Evolutionary conservation across 2,329 filamentous ascomycete genomes (phyloP), one percentile per base, ranked within the genome.

Genomic region (Xylariaceae sp.): DNA sequence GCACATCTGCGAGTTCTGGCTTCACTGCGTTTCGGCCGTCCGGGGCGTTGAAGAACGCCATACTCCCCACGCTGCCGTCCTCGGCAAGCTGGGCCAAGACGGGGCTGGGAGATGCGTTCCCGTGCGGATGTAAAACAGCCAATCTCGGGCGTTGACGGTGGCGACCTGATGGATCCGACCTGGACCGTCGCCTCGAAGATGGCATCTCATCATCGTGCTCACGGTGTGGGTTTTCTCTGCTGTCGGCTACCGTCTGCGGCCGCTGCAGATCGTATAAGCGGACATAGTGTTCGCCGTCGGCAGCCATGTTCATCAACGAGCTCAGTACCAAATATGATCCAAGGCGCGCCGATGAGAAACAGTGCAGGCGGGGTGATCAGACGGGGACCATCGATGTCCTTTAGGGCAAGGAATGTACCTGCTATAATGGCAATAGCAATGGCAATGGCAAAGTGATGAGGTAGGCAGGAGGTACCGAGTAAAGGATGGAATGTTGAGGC

Each of bases 1-100:
- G 74, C 13, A 89, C 74, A 71, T 89, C 85, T 5, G 89, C 86
- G 64, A 89, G 77, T 64, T 82, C 80, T 9, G 80, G 73, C 30
- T 83, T 81, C 67, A 88, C 88, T 62, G 88, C 81, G 8, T 67
- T 66, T 3, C 65, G 63, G 8, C 66, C 59, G 48, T 60, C 66
- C 9, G 67, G 66, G 1, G 62, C 60, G 23, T 68, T 64, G 55
- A 69, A 70, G 17, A 63, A 60, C 11, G 68, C 68, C 7, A 67
- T 70, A 51, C 67, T 70, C 1, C 56, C 58, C 6, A 63, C 59
- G 45, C 64, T 65, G 2, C 17, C 53, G 51, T 66, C 52, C 49
- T 70, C 68, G 15, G 61, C 56, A 13, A 69, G 56, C 11, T 57
- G 51, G 13, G 62, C 49, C 61, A 69, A 53, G 6, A 37, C 52